phyloP scores from a whole-genome alignment of 2,329 filamentous ascomycete species.

The Macrophomina phaseolina region DNA sequence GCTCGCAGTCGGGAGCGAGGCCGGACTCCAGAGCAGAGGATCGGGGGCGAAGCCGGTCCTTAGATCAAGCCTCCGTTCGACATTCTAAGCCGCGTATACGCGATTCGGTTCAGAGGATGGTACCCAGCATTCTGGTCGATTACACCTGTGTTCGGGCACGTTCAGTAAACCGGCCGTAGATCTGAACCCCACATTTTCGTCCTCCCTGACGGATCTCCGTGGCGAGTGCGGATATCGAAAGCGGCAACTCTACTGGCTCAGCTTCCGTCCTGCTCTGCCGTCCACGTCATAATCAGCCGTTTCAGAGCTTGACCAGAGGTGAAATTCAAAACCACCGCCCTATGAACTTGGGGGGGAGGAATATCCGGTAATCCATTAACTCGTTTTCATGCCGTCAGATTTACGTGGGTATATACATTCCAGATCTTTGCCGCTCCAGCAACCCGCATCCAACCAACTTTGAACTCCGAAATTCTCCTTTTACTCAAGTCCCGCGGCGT shows the following conservation, averaged over 20 bases:
- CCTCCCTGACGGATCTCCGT: background rate
- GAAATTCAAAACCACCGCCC: background rate
- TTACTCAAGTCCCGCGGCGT: too few relatives aligned
- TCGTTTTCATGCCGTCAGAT: background rate
- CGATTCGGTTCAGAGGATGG: background rate
- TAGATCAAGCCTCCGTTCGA: background rate
- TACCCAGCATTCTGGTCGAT: background rate
- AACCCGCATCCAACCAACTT: too few relatives aligned
- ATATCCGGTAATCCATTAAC: background rate
- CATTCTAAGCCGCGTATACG: background rate
- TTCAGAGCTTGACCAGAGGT: background rate
- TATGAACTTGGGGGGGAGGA: background rate
- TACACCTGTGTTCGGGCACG: background rate
- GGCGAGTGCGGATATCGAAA: background rate
- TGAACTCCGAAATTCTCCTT: too few relatives aligned
- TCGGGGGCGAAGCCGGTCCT: background rate
- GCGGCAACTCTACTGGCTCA: background rate
- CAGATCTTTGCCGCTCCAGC: too few relatives aligned
- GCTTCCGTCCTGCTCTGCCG: background rate
- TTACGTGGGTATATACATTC: background rate
- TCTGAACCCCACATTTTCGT: constrained; percentile 1
- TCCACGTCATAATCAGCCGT: background rate
- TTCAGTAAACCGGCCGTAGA: background rate
- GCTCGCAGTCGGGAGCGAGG: background rate
- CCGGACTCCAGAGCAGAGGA: too few relatives aligned